These are phyloP conservation scores for Bipolaris zeicola DNA, from an alignment of 2,329 filamentous ascomycete species.

Conservation along the genomic window DNA sequence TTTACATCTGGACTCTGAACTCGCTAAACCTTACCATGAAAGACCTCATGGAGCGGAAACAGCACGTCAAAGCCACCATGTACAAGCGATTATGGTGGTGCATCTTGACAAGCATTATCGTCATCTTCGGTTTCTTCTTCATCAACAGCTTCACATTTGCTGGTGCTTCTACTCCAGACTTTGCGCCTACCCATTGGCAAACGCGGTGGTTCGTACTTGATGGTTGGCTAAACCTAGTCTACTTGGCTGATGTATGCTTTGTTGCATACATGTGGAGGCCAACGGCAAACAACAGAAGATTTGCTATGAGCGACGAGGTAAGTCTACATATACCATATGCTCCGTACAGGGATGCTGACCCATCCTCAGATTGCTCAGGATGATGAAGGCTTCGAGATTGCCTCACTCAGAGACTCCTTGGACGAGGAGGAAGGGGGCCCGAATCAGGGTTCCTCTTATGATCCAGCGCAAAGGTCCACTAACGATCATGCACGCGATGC, in stretches of 20 bases:
- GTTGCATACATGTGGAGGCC: slow-evolving; percentile 96
- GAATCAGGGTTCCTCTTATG: slow-evolving; percentile 48
- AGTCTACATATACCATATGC: slow-evolving; percentile 20
- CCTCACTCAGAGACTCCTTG: slow-evolving; percentile 79
- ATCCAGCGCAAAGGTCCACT: slow-evolving; percentile 44
- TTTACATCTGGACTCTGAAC: slow-evolving; percentile 99
- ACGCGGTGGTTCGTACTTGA: slow-evolving; percentile 96
- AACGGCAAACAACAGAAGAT: slow-evolving; percentile 93
- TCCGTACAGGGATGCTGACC: slow-evolving; percentile 36
- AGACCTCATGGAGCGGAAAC: slow-evolving; percentile 91
- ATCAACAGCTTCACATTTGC: slow-evolving; percentile 97
- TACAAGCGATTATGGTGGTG: slow-evolving; percentile 99
- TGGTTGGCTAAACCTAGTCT: slow-evolving; percentile 96
- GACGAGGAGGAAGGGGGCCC: slow-evolving; percentile 64
- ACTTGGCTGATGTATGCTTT: slow-evolving; percentile 90
- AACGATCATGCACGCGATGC: slow-evolving; percentile 42
- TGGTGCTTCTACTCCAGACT: slow-evolving; percentile 80
- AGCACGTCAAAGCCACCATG: slow-evolving; percentile 91
- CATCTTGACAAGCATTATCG: slow-evolving; percentile 86
- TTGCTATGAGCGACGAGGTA: slow-evolving; percentile 97
- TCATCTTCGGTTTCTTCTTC: slow-evolving; percentile 99
- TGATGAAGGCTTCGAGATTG: slow-evolving; percentile 97
- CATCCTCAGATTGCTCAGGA: slow-evolving; percentile 80
- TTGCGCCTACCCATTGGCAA: slow-evolving; percentile 96
- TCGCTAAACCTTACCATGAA: slow-evolving; percentile 94